phyloP scores from a whole-genome alignment of 495 filamentous ascomycete genomes.

The Elaphomyces granulatus region DNA sequence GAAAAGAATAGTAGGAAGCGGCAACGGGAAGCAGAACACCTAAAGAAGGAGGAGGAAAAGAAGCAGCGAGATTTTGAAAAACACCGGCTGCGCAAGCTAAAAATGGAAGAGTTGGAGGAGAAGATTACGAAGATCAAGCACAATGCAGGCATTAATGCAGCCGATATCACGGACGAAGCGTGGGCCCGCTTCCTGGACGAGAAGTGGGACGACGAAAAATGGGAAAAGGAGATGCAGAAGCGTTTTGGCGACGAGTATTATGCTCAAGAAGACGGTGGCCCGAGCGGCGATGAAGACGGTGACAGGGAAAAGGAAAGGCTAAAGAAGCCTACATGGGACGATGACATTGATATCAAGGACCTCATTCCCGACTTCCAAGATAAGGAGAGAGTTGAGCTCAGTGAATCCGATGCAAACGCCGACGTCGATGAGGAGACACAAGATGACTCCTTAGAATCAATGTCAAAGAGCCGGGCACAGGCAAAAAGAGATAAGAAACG shows the following conservation, averaged over 20 bases:
- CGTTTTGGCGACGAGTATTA: constrained; percentile 86
- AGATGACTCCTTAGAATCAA: constrained; percentile 22
- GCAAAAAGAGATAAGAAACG: constrained; percentile 59
- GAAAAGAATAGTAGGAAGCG: constrained; percentile 62
- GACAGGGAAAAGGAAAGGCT: constrained; percentile 43
- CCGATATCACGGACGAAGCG: constrained; percentile 55
- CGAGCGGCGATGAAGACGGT: constrained; percentile 28
- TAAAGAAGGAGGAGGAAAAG: constrained; percentile 65
- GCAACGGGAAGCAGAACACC: constrained; percentile 58
- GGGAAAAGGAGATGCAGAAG: constrained; percentile 79
- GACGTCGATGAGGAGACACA: constrained; percentile 33
- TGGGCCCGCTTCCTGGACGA: constrained; percentile 73
- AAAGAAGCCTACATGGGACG: constrained; percentile 92
- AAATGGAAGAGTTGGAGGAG: constrained; percentile 73
- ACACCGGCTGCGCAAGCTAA: constrained; percentile 68
- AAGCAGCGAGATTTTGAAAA: constrained; percentile 63
- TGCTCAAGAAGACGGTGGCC: constrained; percentile 33
- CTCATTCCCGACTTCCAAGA: constrained; percentile 73
- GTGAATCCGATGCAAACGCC: constrained; percentile 37
- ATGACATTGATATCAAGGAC: constrained; percentile 93
- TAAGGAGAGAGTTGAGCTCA: constrained; percentile 38
- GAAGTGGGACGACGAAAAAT: constrained; percentile 70
- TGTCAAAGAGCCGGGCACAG: constrained; percentile 43
- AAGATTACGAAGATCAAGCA: constrained; percentile 74
- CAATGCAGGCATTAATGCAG: constrained; percentile 58